Percentiles rank a stretch among this genome's conserved stretches.
These are phyloP conservation scores for Hypomontagnella monticulosa DNA, from an alignment of 495 filamentous ascomycete species.

Conservation along the genomic window DNA sequence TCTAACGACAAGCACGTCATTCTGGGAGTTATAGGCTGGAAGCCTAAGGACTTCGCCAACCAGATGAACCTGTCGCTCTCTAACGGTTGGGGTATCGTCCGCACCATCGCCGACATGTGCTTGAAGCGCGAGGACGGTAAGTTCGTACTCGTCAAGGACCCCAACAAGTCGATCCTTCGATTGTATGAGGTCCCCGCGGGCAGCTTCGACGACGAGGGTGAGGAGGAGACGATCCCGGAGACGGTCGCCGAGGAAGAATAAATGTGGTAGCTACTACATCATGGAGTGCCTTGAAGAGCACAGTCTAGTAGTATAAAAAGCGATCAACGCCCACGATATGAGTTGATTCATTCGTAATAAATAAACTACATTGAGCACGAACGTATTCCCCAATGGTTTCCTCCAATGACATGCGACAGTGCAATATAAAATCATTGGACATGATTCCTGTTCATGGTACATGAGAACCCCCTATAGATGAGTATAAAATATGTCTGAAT, in stretches of 20 bases:
- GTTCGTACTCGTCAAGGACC: conserved; percentile 82
- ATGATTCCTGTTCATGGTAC: no score
- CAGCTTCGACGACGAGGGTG: conserved; percentile 76
- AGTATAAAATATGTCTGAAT: background rate
- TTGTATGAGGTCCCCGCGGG: conserved; percentile 89
- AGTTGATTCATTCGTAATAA: background rate
- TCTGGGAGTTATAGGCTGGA: conserved; percentile 95
- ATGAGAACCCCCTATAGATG: no score
- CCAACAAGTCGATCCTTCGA: conserved; percentile 91
- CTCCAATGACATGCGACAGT: no score
- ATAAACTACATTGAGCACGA: background rate
- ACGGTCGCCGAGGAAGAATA: conserved; percentile 48
- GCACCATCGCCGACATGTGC: conserved; percentile 94
- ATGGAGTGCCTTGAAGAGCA: background rate
- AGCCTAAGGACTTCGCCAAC: conserved; percentile 92
- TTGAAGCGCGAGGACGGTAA: conserved; percentile 77
- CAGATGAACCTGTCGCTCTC: conserved; percentile 97
- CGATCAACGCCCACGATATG: background rate
- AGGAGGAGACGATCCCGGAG: conserved; percentile 51
- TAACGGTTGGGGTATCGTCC: conserved; percentile 99
- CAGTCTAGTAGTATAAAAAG: conserved; percentile 4
- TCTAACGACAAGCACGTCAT: conserved; percentile 89
- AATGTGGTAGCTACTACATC: background rate
- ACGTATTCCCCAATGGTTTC: background rate
- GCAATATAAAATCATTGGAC: no score